Evolutionary conservation across 139 green algal species (phyloP).

Genomic region (Spirogloea muscicola): DNA sequence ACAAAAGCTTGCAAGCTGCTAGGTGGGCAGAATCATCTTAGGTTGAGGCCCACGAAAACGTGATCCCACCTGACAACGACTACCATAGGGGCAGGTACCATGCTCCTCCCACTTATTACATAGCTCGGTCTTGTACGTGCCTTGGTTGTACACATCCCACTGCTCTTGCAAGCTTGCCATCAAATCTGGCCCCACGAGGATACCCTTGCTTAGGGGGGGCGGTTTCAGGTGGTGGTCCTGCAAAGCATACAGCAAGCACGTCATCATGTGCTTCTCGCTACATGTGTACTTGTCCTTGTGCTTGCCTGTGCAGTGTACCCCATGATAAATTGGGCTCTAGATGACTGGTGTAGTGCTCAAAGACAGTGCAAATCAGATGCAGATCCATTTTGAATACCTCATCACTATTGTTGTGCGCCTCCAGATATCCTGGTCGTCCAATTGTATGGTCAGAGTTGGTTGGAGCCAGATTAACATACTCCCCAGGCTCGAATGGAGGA

Average conservation of each 20-base stretch:
- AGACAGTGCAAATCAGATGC: neutral
- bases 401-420: neutral
- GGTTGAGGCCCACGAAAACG: too few species aligned
- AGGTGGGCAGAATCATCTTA: too few species aligned
- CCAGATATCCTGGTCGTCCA: neutral
- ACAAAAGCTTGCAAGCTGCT: too few species aligned
- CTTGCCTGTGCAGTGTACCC: neutral
- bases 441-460: neutral
- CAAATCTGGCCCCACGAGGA: neutral
- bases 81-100: constrained; percentile 77
- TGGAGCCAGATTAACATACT: too few species aligned
- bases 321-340: neutral
- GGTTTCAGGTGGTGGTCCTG: neutral
- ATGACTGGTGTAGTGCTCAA: neutral
- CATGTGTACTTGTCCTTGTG: neutral
- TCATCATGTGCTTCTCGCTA: neutral
- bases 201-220: too few species aligned
- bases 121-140: constrained; percentile 77
- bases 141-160: constrained; percentile 25
- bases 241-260: neutral
- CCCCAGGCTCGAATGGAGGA: neutral
- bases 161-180: neutral
- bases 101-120: constrained; percentile 77
- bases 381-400: neutral
- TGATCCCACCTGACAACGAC: constrained; percentile 72